Evolutionary conservation across 495 filamentous ascomycete species (phyloP).

Genomic region (Evansstolkia leycettana): DNA sequence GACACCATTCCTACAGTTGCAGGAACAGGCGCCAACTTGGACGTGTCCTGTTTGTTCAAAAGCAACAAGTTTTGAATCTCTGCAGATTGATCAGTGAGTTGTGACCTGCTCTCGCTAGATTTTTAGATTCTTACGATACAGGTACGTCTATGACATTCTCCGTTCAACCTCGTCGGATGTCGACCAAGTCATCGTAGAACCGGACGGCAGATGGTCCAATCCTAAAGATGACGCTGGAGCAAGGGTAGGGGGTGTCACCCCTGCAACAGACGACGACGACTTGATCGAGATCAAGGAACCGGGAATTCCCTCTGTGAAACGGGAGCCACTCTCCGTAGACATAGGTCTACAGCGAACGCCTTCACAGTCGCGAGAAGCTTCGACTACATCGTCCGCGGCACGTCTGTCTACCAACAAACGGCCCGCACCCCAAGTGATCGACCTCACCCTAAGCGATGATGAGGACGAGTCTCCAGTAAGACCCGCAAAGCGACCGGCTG

Average conservation of each 20-base stretch:
- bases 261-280: conserved; percentile 48
- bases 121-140: conserved; percentile 18
- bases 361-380: conserved; percentile 41
- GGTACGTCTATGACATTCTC: conserved; percentile 84
- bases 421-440: conserved; percentile 53
- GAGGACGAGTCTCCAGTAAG: conserved; percentile 50
- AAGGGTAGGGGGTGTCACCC: conserved; percentile 23
- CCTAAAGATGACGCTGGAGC: conserved; percentile 23
- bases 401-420: conserved; percentile 46
- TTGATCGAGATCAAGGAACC: conserved; percentile 54
- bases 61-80: conserved; percentile 59
- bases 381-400: conserved; percentile 31
- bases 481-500: conserved; percentile 38
- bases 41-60: conserved; percentile 87
- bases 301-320: conserved; percentile 31
- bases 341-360: conserved; percentile 37
- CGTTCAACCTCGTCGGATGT: conserved; percentile 50
- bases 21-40: conserved; percentile 95
- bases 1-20: conserved; percentile 81
- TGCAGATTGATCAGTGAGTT: conserved; percentile 79
- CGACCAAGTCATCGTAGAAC: conserved; percentile 84
- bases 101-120: conserved; percentile 3
- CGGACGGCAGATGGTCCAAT: conserved; percentile 66
- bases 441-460: conserved; percentile 65
- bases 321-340: conserved; percentile 24